phyloP scores from a whole-genome alignment of 169 alveolate species.

The Cryptosporidium andersoni region DNA sequence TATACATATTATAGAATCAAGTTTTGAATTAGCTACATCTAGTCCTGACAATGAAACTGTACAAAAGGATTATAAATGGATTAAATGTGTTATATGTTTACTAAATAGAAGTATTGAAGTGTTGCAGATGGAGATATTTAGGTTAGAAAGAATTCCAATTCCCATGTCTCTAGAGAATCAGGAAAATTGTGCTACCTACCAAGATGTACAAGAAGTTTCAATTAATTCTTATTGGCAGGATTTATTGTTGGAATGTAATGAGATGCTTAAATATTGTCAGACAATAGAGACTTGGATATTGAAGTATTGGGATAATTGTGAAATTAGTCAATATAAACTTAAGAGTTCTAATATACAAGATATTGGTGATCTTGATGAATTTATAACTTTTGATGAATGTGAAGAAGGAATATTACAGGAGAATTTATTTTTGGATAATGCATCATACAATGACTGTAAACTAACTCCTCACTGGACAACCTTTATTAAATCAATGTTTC shows the following conservation, averaged over 20 bases:
- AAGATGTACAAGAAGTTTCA: background rate
- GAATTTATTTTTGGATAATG: background rate
- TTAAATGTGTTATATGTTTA: constrained; percentile 6
- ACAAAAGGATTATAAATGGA: constrained; percentile 25
- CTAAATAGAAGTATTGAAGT: constrained; percentile 31
- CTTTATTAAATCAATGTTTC: constrained; percentile 52
- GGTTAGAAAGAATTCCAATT: constrained; percentile 43
- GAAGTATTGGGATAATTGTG: background rate
- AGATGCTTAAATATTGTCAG: constrained; percentile 20
- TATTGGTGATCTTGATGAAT: constrained; percentile 23
- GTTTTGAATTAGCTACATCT: constrained; percentile 11
- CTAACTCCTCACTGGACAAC: constrained; percentile 65
- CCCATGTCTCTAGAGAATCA: constrained; percentile 6
- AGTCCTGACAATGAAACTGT: background rate
- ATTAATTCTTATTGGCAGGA: constrained; percentile 6
- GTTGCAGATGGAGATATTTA: constrained; percentile 31
- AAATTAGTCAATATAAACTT: background rate
- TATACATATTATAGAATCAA: constrained; percentile 5
- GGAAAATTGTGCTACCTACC: background rate
- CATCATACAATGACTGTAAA: constrained; percentile 35
- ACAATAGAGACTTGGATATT: constrained; percentile 22
- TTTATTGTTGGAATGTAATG: constrained; percentile 4
- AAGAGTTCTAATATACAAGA: constrained; percentile 1
- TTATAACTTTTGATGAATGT: constrained; percentile 60
- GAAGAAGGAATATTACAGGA: constrained; percentile 53